These are phyloP conservation scores for Talaromyces nanjingensis DNA, from an alignment of 495 filamentous ascomycete species.

Conservation along the genomic window DNA sequence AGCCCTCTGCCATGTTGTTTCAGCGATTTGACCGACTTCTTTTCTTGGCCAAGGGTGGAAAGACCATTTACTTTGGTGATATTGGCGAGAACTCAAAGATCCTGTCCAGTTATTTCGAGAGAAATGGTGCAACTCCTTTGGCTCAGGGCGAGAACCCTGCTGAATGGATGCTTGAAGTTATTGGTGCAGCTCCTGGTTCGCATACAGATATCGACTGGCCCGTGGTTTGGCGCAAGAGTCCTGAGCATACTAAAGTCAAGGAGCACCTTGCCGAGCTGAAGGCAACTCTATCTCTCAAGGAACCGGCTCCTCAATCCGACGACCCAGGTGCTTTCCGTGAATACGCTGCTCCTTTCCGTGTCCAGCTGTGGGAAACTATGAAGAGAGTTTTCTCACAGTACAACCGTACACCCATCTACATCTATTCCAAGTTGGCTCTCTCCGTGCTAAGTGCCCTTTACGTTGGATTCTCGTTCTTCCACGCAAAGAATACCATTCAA, in stretches of 20 bases:
- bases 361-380: conserved; percentile 41
- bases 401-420: conserved; percentile 82
- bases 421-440: conserved; percentile 64
- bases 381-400: conserved; percentile 77
- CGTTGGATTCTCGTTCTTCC: conserved; percentile 85
- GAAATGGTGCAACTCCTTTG: conserved; percentile 62
- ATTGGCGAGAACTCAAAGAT: conserved; percentile 67
- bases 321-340: conserved; percentile 31
- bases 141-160: conserved; percentile 69
- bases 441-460: conserved; percentile 53
- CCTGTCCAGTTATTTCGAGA: conserved; percentile 72
- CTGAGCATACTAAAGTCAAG: conserved; percentile 58
- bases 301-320: conserved; percentile 31
- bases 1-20: conserved; percentile 85
- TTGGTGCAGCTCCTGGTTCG: conserved; percentile 78
- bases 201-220: conserved; percentile 72
- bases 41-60: conserved; percentile 72
- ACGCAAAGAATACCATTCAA: conserved; percentile 59
- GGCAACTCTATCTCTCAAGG: conserved; percentile 29
- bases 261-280: conserved; percentile 62
- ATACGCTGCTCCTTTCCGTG: conserved; percentile 43
- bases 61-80: conserved; percentile 79
- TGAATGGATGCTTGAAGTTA: conserved; percentile 91
- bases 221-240: conserved; percentile 63
- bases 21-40: conserved; percentile 83